phyloP scores from a whole-genome alignment of 2,329 filamentous ascomycete genomes.

The Chrysoporthe cubensis region DNA sequence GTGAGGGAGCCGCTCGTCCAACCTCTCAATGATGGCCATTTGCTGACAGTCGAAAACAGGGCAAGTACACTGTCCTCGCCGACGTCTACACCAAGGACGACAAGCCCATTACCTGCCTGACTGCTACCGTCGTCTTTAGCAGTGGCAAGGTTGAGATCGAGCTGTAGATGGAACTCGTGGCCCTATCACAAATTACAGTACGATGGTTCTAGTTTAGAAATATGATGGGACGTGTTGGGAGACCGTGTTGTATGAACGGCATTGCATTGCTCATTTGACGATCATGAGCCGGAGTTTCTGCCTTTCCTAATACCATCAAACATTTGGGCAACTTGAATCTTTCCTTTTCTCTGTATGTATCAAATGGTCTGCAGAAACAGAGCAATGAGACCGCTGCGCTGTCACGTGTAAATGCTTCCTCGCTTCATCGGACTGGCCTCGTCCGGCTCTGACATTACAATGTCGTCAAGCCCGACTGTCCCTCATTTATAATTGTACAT shows the following conservation, averaged over 20 bases:
- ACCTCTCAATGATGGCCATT: background rate
- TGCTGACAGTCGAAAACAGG: constrained; percentile 52
- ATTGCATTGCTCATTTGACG: constrained; percentile 25
- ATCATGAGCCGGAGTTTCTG: constrained; percentile 27
- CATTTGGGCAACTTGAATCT: background rate
- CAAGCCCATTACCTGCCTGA: constrained; percentile 83
- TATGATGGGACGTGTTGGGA: background rate
- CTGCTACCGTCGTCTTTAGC: constrained; percentile 70
- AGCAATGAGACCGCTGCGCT: background rate
- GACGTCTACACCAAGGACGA: constrained; percentile 78
- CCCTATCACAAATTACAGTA: background rate
- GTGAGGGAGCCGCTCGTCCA: constrained; percentile 55
- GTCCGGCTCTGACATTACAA: background rate
- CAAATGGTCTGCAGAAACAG: constrained; percentile 4
- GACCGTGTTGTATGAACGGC: constrained; percentile 10
- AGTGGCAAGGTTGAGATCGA: constrained; percentile 33
- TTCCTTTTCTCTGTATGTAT: constrained; percentile 1
- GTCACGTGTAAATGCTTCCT: background rate
- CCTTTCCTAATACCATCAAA: constrained; percentile 19
- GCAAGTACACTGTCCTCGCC: constrained; percentile 85
- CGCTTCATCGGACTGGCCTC: background rate
- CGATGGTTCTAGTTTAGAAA: background rate
- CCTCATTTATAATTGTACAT: background rate
- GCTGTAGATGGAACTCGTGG: constrained; percentile 17
- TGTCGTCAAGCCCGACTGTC: background rate